A percentile compares a stretch with the other conserved stretches of the same genome.
Conservation (phyloP, 2,329 filamentous ascomycete species). For the Metarhizium humberi region DNA sequence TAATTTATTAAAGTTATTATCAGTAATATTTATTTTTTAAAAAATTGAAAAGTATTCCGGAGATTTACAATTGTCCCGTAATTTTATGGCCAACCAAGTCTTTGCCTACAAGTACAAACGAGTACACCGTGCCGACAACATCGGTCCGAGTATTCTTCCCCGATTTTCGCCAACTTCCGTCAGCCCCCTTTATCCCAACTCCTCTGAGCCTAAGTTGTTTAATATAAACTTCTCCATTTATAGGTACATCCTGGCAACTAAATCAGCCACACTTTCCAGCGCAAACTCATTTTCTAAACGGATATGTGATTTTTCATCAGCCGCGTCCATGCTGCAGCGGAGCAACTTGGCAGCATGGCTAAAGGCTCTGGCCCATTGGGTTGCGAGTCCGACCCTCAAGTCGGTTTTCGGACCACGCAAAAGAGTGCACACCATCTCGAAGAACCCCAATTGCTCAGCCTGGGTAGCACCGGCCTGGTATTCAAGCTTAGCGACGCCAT, state of each 20-base stretch:
- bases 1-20: too few relatives aligned
- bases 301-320: not conserved
- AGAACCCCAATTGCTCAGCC: constrained; percentile 3
- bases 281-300: not conserved
- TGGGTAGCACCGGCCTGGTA: constrained; percentile 8
- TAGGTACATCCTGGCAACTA: not conserved
- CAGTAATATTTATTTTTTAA: too few relatives aligned
- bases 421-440: not conserved
- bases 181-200: too few relatives aligned
- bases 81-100: too few relatives aligned
- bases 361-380: not conserved
- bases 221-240: too few relatives aligned
- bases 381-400: not conserved
- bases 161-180: too few relatives aligned
- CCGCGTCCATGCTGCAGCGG: not conserved
- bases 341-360: not conserved
- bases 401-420: not conserved
- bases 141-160: too few relatives aligned
- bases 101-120: too few relatives aligned
- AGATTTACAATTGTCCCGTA: too few relatives aligned
- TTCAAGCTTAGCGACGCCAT: constrained; percentile 7
- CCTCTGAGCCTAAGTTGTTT: too few relatives aligned
- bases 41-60: too few relatives aligned
- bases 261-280: not conserved
- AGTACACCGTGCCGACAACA: too few relatives aligned